A percentile compares a stretch with the other conserved stretches of the same genome.
Evolutionary conservation across 441 rosid species (phyloP).

Genomic region (Erodium moschatum): DNA sequence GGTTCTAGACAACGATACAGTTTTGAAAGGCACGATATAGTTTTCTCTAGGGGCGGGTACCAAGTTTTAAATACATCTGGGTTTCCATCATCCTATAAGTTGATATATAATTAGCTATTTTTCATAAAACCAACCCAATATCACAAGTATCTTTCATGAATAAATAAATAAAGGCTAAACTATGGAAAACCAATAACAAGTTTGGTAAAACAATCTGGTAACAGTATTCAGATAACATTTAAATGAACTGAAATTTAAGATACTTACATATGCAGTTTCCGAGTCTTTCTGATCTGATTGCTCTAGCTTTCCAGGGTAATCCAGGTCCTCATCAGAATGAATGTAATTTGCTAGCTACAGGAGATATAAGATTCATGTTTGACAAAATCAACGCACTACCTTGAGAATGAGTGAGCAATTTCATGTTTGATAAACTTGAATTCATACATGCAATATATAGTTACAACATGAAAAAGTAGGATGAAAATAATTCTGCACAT

Average conservation of each 20-base stretch:
- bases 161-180: too few relatives aligned
- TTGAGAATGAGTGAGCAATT: neutral
- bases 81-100: slow-evolving; percentile 52
- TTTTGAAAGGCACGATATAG: slow-evolving; percentile 83
- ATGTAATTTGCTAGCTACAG: slow-evolving; percentile 80
- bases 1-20: slow-evolving; percentile 80
- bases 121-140: too few relatives aligned
- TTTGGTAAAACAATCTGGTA: too few relatives aligned
- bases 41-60: slow-evolving; percentile 94
- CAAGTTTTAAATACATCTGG: slow-evolving; percentile 64
- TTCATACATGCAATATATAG: slow-evolving; percentile 2
- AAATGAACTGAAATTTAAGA: neutral
- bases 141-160: too few relatives aligned
- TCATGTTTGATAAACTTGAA: neutral
- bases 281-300: slow-evolving; percentile 37
- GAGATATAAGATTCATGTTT: slow-evolving; percentile 19
- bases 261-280: slow-evolving; percentile 37
- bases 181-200: too few relatives aligned
- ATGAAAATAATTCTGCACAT: neutral
- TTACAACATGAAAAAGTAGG: slow-evolving; percentile 1
- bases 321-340: slow-evolving; percentile 68
- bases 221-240: slow-evolving; percentile 5
- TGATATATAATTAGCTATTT: neutral
- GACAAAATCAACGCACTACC: neutral
- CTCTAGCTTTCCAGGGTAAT: slow-evolving; percentile 89